Evolutionary conservation across 805 yeast genomes (phyloP).

Genomic region (Sungouiozyma intestinalis): DNA sequence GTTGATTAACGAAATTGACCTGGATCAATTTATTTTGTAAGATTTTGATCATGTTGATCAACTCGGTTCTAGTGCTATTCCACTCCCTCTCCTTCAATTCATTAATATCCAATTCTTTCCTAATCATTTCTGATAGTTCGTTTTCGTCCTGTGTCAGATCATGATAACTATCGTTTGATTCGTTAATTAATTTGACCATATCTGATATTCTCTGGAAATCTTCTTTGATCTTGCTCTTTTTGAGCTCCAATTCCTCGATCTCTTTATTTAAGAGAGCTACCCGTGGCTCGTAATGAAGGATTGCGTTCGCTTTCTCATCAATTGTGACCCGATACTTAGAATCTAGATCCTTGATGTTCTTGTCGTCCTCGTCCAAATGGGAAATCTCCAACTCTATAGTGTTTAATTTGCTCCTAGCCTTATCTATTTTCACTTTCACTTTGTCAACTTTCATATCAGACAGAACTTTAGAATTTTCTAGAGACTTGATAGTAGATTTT

Average conservation of each 20-base stretch:
- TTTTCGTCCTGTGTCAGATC: constrained; percentile 9
- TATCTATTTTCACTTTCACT: constrained; percentile 20
- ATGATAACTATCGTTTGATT: not conserved
- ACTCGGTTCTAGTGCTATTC: constrained; percentile 13
- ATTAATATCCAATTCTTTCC: constrained; percentile 20
- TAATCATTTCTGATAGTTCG: constrained; percentile 15
- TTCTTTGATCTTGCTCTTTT: not conserved
- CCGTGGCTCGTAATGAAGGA: constrained; percentile 6
- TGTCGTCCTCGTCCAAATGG: constrained; percentile 10
- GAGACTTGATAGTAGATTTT: constrained; percentile 25
- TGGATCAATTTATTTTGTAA: constrained; percentile 20
- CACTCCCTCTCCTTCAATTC: constrained; percentile 18
- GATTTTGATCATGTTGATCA: constrained; percentile 13
- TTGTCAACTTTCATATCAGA: constrained; percentile 25
- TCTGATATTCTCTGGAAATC: not conserved
- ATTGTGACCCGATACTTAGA: constrained; percentile 8
- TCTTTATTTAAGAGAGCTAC: constrained; percentile 14
- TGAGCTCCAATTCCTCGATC: constrained; percentile 5
- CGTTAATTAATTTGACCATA: not conserved
- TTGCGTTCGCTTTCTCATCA: constrained; percentile 5
- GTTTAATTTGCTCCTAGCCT: constrained; percentile 13
- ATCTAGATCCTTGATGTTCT: constrained; percentile 9
- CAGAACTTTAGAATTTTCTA: constrained; percentile 26
- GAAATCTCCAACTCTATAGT: constrained; percentile 24
- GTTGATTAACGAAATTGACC: constrained; percentile 15